Evolutionary conservation across 208 protist species (phyloP).

Genomic region (Endotrypanum monterogeii): DNA sequence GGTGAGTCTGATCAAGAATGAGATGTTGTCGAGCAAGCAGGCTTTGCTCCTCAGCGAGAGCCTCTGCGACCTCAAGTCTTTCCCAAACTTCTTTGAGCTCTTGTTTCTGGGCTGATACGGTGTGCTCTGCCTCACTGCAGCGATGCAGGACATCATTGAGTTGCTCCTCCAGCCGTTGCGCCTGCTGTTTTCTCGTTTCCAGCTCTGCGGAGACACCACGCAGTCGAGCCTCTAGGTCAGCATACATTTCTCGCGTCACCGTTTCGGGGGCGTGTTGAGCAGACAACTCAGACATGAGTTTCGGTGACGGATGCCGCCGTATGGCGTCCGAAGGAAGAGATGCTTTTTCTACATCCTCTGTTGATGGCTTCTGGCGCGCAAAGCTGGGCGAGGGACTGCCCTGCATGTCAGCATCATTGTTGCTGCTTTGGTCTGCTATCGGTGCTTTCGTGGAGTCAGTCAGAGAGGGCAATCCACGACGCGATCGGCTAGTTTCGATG

Average conservation of each 20-base stretch:
- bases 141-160: constrained; percentile 50
- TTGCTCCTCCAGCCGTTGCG: constrained; percentile 33
- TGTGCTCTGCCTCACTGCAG: constrained; percentile 15
- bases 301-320: neutral
- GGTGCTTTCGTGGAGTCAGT: neutral
- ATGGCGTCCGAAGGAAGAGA: neutral
- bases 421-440: neutral
- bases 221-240: constrained; percentile 26
- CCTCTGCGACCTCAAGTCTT: constrained; percentile 38
- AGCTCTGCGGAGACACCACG: constrained; percentile 19
- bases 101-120: constrained; percentile 25
- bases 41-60: constrained; percentile 19
- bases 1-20: constrained; percentile 3
- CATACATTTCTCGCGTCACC: constrained; percentile 13
- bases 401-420: neutral
- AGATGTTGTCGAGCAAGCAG: constrained; percentile 19
- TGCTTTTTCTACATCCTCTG: neutral
- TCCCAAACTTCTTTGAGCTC: constrained; percentile 50
- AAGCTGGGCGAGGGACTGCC: neutral
- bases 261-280: neutral
- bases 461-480: neutral
- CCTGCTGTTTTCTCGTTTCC: constrained; percentile 11
- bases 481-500: constrained; percentile 6
- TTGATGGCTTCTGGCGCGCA: neutral
- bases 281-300: neutral